Conservation (phyloP, 139 green algal species). For the Gonium pectorale region DNA sequence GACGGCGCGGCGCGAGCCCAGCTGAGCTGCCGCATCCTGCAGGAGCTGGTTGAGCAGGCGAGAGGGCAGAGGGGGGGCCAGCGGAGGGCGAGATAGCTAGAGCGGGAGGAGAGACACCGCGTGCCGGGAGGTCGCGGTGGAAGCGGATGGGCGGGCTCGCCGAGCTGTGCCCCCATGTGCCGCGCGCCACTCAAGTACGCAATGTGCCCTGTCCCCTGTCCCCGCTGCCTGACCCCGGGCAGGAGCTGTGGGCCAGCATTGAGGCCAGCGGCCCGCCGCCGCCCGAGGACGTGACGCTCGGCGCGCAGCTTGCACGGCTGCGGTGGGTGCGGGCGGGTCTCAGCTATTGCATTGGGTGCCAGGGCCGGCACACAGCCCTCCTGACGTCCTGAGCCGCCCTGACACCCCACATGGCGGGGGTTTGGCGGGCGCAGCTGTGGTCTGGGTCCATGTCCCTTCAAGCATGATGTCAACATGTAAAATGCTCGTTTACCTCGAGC, state of each 20-base stretch:
- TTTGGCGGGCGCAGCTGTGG: too few species aligned
- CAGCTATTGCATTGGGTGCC: too few species aligned
- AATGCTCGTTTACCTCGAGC: too few species aligned
- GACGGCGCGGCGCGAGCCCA: slow-evolving; percentile 35
- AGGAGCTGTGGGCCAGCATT: slow-evolving; percentile 40
- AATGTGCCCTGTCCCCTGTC: neutral
- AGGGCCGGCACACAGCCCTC: too few species aligned
- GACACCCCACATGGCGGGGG: too few species aligned
- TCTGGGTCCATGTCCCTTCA: too few species aligned
- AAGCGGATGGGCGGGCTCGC: neutral
- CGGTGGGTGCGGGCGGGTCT: too few species aligned
- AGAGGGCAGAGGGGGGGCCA: neutral
- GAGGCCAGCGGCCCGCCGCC: slow-evolving; percentile 25
- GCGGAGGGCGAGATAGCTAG: neutral
- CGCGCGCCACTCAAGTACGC: too few species aligned
- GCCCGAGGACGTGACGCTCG: slow-evolving; percentile 28
- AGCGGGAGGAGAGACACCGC: neutral
- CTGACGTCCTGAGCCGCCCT: too few species aligned
- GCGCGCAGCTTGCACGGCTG: slow-evolving; percentile 45
- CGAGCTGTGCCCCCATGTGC: too few species aligned
- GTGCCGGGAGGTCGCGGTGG: too few species aligned
- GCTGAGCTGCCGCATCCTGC: slow-evolving; percentile 30
- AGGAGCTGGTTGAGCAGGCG: slow-evolving; percentile 20
- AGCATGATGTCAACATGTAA: too few species aligned
- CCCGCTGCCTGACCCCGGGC: neutral